Base-by-base conservation (phyloP, 495 filamentous ascomycete species). In the Neurospora tetraspora region DNA sequence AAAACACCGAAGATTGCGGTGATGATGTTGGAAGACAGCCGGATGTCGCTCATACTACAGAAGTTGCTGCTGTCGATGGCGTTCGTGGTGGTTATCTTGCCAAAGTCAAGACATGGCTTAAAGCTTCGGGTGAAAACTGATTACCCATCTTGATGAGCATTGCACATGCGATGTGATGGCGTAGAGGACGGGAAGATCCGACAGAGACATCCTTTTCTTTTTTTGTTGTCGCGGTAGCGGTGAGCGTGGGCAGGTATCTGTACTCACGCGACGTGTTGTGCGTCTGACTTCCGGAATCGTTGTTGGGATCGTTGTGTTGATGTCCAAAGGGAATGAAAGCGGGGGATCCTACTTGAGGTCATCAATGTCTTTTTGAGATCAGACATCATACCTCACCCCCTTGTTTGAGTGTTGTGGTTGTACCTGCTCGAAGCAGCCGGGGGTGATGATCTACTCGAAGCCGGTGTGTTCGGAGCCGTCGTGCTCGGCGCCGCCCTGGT, bases 401-500 rank as follows among this genome's bases (percentile, higher is more conserved):
- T 43, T 47, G 43, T 47, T 47, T 23, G 43, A 47, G 43, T 47
- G 7, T 8, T 61, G 23, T 34, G 23, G 14, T 61, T 31, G 23
- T 61, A 34, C 31, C 77, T 45, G 78, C 71, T 77, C 78, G 77
- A 77, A 31, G 74, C 72, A 74, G 74, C 71, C 71, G 71, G 34
- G 71, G 53, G 76, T 77, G 70, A 74, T 71, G 65, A 71, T 75
- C 20, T 78, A 75, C 73, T 74, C 72, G 71, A 70, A 20, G 61
- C 39, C 37, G 65, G 42, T 27, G 70, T 40, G 34, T 78, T 78
- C 53, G 78, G 78, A 76, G 74, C 68, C 40, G 69, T 70, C 42
- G 70, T 68, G 71, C 77, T 73, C 77, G 79, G 70, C 65, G 76
- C 75, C 76, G 76, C 76, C 73, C 74, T 78, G 45, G 77, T 77